These are phyloP conservation scores for Phytophthora rubi DNA, from an alignment of 352 stramenopile genomes.

Conservation along the genomic window DNA sequence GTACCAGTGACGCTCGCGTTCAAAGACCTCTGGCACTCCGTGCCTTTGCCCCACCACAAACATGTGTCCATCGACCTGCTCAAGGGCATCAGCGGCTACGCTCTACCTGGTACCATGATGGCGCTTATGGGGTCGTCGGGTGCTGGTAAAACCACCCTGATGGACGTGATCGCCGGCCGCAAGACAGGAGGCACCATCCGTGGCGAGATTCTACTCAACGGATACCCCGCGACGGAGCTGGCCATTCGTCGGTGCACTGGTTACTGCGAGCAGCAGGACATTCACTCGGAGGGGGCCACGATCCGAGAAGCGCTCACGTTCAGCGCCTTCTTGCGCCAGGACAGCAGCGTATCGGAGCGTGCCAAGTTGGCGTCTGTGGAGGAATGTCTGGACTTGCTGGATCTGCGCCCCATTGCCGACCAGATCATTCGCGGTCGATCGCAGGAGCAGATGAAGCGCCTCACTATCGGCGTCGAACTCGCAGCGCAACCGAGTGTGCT, in stretches of 20 bases:
- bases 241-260: constrained; percentile 42
- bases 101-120: constrained; percentile 45
- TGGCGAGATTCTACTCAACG: constrained; percentile 60
- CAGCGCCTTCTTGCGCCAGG: constrained; percentile 76
- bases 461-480: constrained; percentile 91
- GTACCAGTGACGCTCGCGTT: constrained; percentile 35
- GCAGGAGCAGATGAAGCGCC: constrained; percentile 63
- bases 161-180: constrained; percentile 75
- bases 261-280: constrained; percentile 33
- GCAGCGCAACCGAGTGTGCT: constrained; percentile 82
- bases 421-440: constrained; percentile 45
- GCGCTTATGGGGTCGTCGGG: constrained; percentile 63
- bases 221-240: constrained; percentile 32
- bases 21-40: constrained; percentile 39
- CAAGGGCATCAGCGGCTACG: constrained; percentile 65
- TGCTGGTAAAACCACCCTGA: constrained; percentile 74
- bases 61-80: constrained; percentile 65
- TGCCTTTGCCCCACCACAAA: too few species aligned
- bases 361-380: constrained; percentile 38
- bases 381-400: constrained; percentile 44
- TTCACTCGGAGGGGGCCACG: constrained; percentile 51
- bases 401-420: constrained; percentile 41
- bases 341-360: constrained; percentile 32
- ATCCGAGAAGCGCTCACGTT: constrained; percentile 90
- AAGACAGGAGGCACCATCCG: constrained; percentile 79